phyloP scores from a whole-genome alignment of 23 red algal genomes.

The Chondrus crispus region DNA sequence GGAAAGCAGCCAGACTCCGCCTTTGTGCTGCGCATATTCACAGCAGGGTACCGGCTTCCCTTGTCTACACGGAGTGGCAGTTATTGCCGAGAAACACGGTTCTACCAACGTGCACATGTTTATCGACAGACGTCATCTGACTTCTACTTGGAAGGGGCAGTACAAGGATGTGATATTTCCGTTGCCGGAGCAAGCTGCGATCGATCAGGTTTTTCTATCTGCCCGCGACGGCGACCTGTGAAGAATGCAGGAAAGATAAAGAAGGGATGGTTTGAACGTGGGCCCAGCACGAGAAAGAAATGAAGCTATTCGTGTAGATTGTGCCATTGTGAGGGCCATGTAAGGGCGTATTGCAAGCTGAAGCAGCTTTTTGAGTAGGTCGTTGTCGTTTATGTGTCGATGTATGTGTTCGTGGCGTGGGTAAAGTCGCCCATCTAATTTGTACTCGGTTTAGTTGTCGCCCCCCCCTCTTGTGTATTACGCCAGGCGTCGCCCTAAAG shows the following conservation, averaged over 20 bases:
- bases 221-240: neutral
- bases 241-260: neutral
- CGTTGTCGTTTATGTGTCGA: too few species aligned
- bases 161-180: neutral
- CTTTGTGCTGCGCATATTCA: constrained; percentile 1
- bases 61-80: constrained; percentile 2
- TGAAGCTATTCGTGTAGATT: too few species aligned
- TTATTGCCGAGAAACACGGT: neutral
- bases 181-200: neutral
- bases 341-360: too few species aligned
- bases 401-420: too few species aligned
- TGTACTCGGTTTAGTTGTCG: too few species aligned
- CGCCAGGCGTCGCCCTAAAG: too few species aligned
- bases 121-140: neutral
- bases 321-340: too few species aligned
- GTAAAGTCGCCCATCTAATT: too few species aligned
- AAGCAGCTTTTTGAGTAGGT: too few species aligned
- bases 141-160: neutral
- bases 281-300: too few species aligned
- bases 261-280: neutral
- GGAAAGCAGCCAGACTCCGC: neutral
- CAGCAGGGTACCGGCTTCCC: neutral
- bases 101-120: neutral
- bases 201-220: neutral
- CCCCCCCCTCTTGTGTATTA: too few species aligned